Base-by-base conservation (phyloP, 2,329 filamentous ascomycete species). In the Neocucurbitaria cava region DNA sequence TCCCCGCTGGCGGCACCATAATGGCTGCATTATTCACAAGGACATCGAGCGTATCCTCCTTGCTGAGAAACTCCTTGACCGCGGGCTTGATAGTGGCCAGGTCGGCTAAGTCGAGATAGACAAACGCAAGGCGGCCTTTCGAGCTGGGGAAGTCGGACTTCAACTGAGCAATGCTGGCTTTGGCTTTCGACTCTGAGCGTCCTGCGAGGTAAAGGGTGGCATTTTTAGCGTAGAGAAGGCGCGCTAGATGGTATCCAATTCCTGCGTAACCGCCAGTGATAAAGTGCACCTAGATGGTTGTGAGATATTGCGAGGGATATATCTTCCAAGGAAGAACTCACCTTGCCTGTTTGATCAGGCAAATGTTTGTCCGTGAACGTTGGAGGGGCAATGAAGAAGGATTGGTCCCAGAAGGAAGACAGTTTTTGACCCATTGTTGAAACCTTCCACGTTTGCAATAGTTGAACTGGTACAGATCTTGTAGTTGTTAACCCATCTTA, bases 141-240 rank as follows among this genome's bases (percentile, higher is more conserved):
- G 31, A 30, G n/a, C 15, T 10, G 15, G 48, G 41, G 15, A 18
- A 30, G 2, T 15, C 20, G 2, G 40, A 17, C 23, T 54, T 47
- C 7, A 67, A 44, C 17, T 48, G 46, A 8, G 39, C 40, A 21
- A 66, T 62, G 13, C 75, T 81, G 58, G 82, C 82, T 24, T 75
- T 67, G 23, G 54, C 52, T 18, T 49, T 49, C 13, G 45, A 41
- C 39, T 74, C 62, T 5, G 69, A 78, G 20, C 83, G 80, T 5
- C 79, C 78, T 10, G 82, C 82, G 28, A 84, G 69, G 66, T 85
- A 86, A 23, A 86, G 79, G 0, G 73, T 83, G 28, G 77, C 83
- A 46, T 83, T 81, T 28, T 78, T 77, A 18, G 70, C 63, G 66
- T 85, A 86, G 15, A 87, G 75, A 7, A 85, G 77, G 36, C 77